These are phyloP conservation scores for Aspergillus steynii DNA, from an alignment of 495 filamentous ascomycete genomes.

Conservation along the genomic window DNA sequence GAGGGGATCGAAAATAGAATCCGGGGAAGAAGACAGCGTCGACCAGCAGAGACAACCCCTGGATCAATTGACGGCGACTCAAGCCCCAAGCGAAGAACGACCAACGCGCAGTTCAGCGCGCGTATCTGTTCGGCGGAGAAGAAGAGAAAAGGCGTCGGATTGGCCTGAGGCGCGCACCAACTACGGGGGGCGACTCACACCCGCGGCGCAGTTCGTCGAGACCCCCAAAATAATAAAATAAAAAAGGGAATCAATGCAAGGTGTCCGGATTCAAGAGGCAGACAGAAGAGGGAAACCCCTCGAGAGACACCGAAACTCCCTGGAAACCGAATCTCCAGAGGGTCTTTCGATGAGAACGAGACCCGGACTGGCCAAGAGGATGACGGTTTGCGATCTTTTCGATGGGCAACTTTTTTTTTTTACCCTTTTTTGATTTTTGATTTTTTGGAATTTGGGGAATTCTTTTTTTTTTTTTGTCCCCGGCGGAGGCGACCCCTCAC, in stretches of 20 bases:
- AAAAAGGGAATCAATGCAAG: neutral
- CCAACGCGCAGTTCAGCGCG: neutral
- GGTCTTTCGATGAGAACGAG: neutral
- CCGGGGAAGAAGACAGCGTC: neutral
- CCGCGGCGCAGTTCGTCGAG: neutral
- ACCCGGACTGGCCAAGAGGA: slow-evolving; percentile 4
- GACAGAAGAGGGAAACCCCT: too few relatives aligned
- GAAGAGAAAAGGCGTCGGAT: too few relatives aligned
- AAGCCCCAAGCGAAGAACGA: too few relatives aligned
- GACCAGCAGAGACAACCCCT: too few relatives aligned
- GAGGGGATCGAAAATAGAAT: neutral
- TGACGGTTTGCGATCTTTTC: slow-evolving; percentile 18
- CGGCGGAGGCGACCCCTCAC: slow-evolving; percentile 9
- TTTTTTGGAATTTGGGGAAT: slow-evolving; percentile 20
- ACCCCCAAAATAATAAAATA: neutral
- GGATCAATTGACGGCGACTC: neutral
- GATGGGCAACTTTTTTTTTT: slow-evolving; percentile 23
- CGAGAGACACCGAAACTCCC: too few relatives aligned
- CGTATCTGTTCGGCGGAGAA: neutral
- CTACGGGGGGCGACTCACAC: neutral
- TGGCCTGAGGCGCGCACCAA: neutral
- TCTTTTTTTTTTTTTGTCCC: slow-evolving; percentile 18
- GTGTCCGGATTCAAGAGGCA: neutral
- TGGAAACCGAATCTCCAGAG: too few relatives aligned
- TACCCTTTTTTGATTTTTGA: slow-evolving; percentile 22